phyloP scores from a whole-genome alignment of 208 protist genomes.

The Eutreptiella sp. region DNA sequence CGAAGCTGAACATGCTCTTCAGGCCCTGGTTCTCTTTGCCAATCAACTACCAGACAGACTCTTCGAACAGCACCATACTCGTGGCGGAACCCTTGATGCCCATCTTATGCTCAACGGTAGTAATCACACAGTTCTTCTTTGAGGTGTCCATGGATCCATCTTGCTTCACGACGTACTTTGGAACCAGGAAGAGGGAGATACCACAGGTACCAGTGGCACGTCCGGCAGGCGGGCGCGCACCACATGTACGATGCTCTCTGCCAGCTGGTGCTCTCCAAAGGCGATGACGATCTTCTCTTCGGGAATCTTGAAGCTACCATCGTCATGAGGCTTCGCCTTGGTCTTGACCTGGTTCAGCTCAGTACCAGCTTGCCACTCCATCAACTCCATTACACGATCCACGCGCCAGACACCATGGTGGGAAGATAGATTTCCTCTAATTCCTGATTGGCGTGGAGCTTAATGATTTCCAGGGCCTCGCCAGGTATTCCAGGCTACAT shows the following conservation, averaged over 20 bases:
- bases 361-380: constrained; percentile 73
- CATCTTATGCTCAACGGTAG: constrained; percentile 72
- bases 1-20: constrained; percentile 80
- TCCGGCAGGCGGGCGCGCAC: constrained; percentile 62
- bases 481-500: constrained; percentile 70
- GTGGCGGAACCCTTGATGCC: constrained; percentile 70
- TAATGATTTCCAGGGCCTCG: constrained; percentile 53
- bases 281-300: constrained; percentile 83
- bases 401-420: constrained; percentile 59
- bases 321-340: constrained; percentile 52
- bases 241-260: constrained; percentile 71
- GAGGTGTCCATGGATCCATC: constrained; percentile 55
- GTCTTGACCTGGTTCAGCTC: constrained; percentile 71
- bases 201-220: constrained; percentile 57
- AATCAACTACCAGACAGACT: constrained; percentile 69
- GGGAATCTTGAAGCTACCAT: constrained; percentile 68
- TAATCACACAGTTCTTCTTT: constrained; percentile 57
- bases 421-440: constrained; percentile 67
- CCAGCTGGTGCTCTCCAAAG: constrained; percentile 73
- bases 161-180: constrained; percentile 57
- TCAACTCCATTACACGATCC: constrained; percentile 78
- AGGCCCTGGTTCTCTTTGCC: constrained; percentile 63
- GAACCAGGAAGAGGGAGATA: constrained; percentile 80
- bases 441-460: constrained; percentile 53
- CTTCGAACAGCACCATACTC: constrained; percentile 69